Conservation (phyloP, 2,329 filamentous ascomycete species). For the Plectosphaerella cucumerina region DNA sequence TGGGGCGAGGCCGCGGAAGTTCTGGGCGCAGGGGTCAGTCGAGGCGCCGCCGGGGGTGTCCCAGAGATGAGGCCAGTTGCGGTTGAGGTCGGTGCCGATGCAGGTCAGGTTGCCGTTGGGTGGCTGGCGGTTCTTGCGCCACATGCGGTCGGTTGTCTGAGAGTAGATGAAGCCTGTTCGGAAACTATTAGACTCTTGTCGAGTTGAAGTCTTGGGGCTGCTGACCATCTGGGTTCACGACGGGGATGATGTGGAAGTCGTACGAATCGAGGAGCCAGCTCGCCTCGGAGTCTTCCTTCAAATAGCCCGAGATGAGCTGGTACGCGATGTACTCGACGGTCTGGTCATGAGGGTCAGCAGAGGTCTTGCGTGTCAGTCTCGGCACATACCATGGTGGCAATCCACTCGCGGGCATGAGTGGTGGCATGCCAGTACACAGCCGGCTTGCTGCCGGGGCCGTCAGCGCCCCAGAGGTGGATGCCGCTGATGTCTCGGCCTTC, state of each 20-base stretch:
- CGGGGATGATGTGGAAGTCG: conserved; percentile 62
- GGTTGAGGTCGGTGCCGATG: conserved; percentile 43
- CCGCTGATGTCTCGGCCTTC: conserved; percentile 56
- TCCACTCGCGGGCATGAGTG: conserved; percentile 59
- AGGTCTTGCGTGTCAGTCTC: neutral
- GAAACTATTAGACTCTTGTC: neutral
- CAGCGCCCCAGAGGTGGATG: conserved; percentile 49
- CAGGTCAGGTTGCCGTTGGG: conserved; percentile 26
- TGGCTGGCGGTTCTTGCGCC: conserved; percentile 46
- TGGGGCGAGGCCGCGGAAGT: conserved; percentile 29
- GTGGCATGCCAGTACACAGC: conserved; percentile 54
- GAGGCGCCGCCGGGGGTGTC: conserved; percentile 35
- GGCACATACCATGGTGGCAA: conserved; percentile 21
- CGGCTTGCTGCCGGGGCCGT: conserved; percentile 39
- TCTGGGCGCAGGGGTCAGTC: conserved; percentile 37
- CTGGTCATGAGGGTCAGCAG: conserved; percentile 11
- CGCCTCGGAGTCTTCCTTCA: conserved; percentile 25
- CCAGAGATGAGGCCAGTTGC: conserved; percentile 49
- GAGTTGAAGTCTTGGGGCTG: neutral
- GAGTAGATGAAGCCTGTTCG: conserved; percentile 44
- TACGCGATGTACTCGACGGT: conserved; percentile 49
- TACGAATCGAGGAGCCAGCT: conserved; percentile 51
- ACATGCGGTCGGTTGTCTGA: conserved; percentile 45
- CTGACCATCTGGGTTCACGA: conserved; percentile 57
- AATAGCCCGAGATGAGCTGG: conserved; percentile 42